A percentile compares a stretch with the other conserved stretches of the same genome.
phyloP scores from a whole-genome alignment of 1,284 basidiomycete species.

The Agroathelia rolfsii region DNA sequence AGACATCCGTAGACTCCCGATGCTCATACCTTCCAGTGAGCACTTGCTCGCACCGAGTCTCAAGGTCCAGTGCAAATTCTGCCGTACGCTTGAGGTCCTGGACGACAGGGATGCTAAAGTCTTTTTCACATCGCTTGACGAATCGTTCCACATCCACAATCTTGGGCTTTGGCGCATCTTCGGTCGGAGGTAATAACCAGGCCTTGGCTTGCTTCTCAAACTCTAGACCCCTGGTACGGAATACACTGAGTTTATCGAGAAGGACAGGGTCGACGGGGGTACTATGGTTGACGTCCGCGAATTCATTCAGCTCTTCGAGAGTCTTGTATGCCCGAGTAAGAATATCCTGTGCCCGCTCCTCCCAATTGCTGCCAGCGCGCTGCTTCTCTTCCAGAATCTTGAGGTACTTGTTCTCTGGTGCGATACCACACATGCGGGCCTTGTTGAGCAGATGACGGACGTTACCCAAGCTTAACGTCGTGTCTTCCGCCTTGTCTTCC shows the following conservation, averaged over 20 bases:
- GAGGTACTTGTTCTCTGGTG: slow-evolving; percentile 50
- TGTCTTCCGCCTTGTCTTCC: slow-evolving; percentile 52
- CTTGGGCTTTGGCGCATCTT: slow-evolving; percentile 45
- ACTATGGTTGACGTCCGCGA: slow-evolving; percentile 45
- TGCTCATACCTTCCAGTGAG: slow-evolving; percentile 50
- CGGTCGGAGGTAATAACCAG: slow-evolving; percentile 50
- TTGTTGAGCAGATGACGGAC: slow-evolving; percentile 58
- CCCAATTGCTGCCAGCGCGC: slow-evolving; percentile 60
- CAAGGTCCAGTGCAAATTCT: slow-evolving; percentile 63
- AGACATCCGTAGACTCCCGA: slow-evolving; percentile 48
- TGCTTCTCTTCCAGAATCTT: slow-evolving; percentile 46
- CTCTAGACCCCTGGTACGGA: slow-evolving; percentile 57
- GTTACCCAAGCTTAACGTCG: slow-evolving; percentile 52
- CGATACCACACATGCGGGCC: slow-evolving; percentile 58
- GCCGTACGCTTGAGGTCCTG: slow-evolving; percentile 57
- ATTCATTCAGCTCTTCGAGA: slow-evolving; percentile 61
- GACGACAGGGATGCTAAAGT: slow-evolving; percentile 58
- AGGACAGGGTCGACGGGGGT: slow-evolving; percentile 57
- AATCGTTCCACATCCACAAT: slow-evolving; percentile 58
- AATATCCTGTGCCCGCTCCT: slow-evolving; percentile 49
- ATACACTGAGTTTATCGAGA: slow-evolving; percentile 47
- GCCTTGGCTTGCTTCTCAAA: slow-evolving; percentile 65
- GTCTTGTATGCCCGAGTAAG: slow-evolving; percentile 60
- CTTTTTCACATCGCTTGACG: slow-evolving; percentile 60
- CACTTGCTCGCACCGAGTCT: slow-evolving; percentile 64